These are phyloP conservation scores for Brassica rapa DNA, from an alignment of 345 rosid species.

Conservation along the genomic window DNA sequence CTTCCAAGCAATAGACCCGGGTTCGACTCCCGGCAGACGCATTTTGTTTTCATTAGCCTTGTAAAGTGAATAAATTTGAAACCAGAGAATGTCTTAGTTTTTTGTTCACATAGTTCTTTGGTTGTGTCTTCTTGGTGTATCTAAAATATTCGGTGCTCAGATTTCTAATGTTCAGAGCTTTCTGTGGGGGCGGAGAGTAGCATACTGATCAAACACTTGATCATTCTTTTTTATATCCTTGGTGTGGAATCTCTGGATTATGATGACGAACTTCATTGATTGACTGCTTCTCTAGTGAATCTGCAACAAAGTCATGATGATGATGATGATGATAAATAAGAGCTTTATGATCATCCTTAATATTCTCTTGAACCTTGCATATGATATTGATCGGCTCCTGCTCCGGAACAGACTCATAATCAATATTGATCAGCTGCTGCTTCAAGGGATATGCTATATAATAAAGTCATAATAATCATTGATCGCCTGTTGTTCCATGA, in stretches of 20 bases:
- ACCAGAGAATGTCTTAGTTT: too few species aligned
- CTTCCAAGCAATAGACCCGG: constrained; percentile 91
- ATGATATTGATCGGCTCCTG: background rate
- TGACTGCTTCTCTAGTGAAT: background rate
- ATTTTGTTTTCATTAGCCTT: constrained; percentile 20
- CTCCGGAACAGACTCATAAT: background rate
- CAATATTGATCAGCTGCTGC: background rate
- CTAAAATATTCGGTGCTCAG: too few species aligned
- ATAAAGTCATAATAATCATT: too few species aligned
- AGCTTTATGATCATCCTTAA: background rate
- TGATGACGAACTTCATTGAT: background rate
- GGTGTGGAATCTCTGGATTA: background rate
- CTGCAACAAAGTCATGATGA: background rate
- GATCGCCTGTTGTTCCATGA: too few species aligned
- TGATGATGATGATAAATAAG: background rate
- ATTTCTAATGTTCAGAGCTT: too few species aligned
- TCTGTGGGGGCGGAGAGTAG: too few species aligned
- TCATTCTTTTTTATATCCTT: background rate
- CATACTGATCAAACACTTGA: background rate
- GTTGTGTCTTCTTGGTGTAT: too few species aligned
- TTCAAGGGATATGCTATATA: background rate
- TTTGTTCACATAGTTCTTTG: too few species aligned
- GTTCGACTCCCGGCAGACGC: constrained; percentile 93
- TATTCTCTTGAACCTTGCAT: background rate
- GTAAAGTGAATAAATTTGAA: too few species aligned